Base-by-base conservation (phyloP, 805 yeast species). In the Yarrowia sp. region DNA sequence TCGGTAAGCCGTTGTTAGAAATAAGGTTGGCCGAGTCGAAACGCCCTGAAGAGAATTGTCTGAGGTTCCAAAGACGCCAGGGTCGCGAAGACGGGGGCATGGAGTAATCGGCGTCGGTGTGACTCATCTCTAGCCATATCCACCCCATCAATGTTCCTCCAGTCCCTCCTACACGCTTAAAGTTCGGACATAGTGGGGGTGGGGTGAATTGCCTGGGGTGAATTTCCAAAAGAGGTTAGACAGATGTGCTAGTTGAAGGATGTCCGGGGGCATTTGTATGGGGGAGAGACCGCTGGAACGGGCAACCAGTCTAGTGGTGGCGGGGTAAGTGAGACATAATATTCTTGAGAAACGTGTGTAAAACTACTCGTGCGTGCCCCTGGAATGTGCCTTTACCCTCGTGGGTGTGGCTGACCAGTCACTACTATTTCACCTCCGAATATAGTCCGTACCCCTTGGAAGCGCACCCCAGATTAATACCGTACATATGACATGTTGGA, bases 1-100 rank as follows among this genome's bases (percentile, higher is more conserved):
- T 51, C 58, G 58, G 58, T 51, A 33, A 22, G 58, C 58, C 58
- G 58, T 51, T 51, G 41, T 51, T 35, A 41, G 26, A 48, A 30
- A 11, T 51, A 51, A 35, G 24, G 58, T 51, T 51, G n/a, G 41
- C 41, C 58, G 58, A 46, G 22, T 17, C n/a, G 52, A 17, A 28
- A 28, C 24, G 11, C 36, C 32, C 32, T 24, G 48, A 19, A 7
- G 26, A 21, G 9, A 19, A n/a, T n/a, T 35, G 40, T 35, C 40
- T 33, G 17, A 14, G 38, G 38, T 33, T 32, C 6, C 12, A 11
- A 2, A 11, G 16, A 12, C 14, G 35, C 35, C 12, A 32, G n/a
- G n/a, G n/a, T n/a, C n/a, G n/a, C n/a, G n/a, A n/a, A n/a, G n/a
- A n/a, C n/a, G n/a, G n/a, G n/a, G n/a, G n/a, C n/a, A n/a, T 26